These are phyloP conservation scores for Phytophthora hybrid DNA, from an alignment of 352 stramenopile species.

Conservation along the genomic window DNA sequence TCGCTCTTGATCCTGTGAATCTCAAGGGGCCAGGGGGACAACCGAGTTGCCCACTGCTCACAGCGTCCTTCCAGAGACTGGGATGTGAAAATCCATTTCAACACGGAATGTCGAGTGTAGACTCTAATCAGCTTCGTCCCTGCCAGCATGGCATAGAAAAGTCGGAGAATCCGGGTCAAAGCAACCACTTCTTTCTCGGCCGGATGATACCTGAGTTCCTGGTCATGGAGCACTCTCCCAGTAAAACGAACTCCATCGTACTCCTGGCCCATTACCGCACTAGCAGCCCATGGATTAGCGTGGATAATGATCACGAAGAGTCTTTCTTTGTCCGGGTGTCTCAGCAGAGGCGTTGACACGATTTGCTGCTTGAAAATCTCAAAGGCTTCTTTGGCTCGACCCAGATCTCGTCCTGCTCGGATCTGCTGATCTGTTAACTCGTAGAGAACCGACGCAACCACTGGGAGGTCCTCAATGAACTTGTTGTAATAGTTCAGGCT, in stretches of 20 bases:
- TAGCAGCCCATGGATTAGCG: background rate
- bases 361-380: background rate
- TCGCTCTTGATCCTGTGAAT: constrained; percentile 3
- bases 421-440: background rate
- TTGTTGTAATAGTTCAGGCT: constrained; percentile 8
- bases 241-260: constrained; percentile 9
- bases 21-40: background rate
- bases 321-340: background rate
- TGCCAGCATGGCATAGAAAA: constrained; percentile 8
- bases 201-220: constrained; percentile 9
- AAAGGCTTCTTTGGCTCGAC: constrained; percentile 2
- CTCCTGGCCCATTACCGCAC: constrained; percentile 1
- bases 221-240: constrained; percentile 9
- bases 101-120: constrained; percentile 13
- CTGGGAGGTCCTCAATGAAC: constrained; percentile 5
- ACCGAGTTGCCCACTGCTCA: background rate
- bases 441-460: background rate
- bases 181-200: constrained; percentile 17
- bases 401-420: background rate
- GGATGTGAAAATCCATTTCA: constrained; percentile 13
- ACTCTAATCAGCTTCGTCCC: background rate
- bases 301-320: constrained; percentile 7
- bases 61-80: constrained; percentile 9
- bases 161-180: constrained; percentile 3
- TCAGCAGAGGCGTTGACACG: background rate